Base-by-base conservation (phyloP, 352 stramenopile genomes). In the Globisporangium ultimum region DNA sequence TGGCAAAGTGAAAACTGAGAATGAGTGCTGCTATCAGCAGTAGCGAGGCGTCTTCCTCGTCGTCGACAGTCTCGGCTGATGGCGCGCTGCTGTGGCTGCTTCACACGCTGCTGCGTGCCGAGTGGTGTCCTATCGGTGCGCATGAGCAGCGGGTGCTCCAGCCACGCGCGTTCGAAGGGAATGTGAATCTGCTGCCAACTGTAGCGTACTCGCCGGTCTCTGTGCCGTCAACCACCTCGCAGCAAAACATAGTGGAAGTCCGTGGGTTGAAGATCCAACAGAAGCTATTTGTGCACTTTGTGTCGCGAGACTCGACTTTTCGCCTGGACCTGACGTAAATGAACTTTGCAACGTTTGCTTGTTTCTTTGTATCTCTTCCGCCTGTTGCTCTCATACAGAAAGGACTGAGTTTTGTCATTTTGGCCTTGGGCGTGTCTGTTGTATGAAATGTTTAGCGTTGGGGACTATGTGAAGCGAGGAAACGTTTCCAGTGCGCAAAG, bases 221-320 rank as follows among this genome's bases (percentile, higher is more conserved):
- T 15, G 1, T 10, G 40, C 2, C 34, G 28, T 18, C 5, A 5
- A 36, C 28, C 28, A 10, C 28, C 0, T 50, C 2, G 5, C 15
- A 6, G 8, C 46, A 47, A 20, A 28, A 51, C 43, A 43, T 58
- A 2, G 63, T 82, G 17, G 48, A 73, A 14, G 70, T 80, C 40
- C 70, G 75, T 15, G 71, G 50, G 24, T 54, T 84, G 28, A 28
- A 55, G 11, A 66, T 82, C 36, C 66, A 66, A 38, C 55, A 20
- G 1, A 71, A 71, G 50, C 45, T 84, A 41, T 84, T 79, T 43
- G 68, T 79, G 32, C 75, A 84, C 57, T 84, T 82, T 34, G 72
- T 84, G n/a, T 66, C 60, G 18, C 38, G 11, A 18, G 12, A 28
- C 5, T 67, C 48, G 45, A 73, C 67, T 12, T 21, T 74, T n/a